These are phyloP conservation scores for Mycena indigotica DNA, from an alignment of 768 basidiomycete species.

Conservation along the genomic window DNA sequence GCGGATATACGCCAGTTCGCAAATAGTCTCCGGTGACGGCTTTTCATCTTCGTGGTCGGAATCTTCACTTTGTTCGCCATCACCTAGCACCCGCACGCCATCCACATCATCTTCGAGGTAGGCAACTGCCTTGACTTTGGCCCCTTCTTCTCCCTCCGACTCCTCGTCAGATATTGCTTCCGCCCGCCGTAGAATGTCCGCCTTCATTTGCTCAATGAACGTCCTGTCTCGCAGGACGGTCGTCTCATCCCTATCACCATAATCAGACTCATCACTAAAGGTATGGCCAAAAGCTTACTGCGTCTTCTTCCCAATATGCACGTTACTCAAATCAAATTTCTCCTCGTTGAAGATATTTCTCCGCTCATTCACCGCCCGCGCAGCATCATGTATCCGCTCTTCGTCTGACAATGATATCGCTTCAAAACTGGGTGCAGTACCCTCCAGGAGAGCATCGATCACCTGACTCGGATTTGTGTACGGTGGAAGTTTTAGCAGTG, in stretches of 20 bases:
- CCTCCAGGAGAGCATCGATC: conserved; percentile 75
- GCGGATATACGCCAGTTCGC: conserved; percentile 77
- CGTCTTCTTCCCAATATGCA: conserved; percentile 67
- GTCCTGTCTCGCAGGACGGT: conserved; percentile 55
- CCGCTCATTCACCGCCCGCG: conserved; percentile 40
- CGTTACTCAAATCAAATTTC: conserved; percentile 58
- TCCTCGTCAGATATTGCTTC: conserved; percentile 66
- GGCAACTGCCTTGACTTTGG: conserved; percentile 32
- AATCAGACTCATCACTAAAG: conserved; percentile 5
- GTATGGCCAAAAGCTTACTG: conserved; percentile 37
- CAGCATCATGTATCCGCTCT: conserved; percentile 26
- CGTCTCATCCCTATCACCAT: conserved; percentile 29
- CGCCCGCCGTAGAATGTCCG: conserved; percentile 75
- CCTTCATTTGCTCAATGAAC: conserved; percentile 76
- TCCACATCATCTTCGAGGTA: conserved; percentile 41
- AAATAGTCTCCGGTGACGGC: conserved; percentile 55
- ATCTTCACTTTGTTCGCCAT: conserved; percentile 57
- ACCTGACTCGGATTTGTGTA: conserved; percentile 63
- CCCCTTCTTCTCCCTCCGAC: conserved; percentile 55
- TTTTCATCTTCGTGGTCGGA: conserved; percentile 29
- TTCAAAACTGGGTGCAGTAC: conserved; percentile 53
- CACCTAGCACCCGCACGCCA: conserved; percentile 53
- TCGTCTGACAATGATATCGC: conserved; percentile 21
- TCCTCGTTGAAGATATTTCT: conserved; percentile 79
- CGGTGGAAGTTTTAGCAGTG: conserved; percentile 51